A percentile compares a stretch with the other conserved stretches of the same genome.
phyloP scores from a whole-genome alignment of 2,329 filamentous ascomycete species.

The Colletotrichum brevisporum region DNA sequence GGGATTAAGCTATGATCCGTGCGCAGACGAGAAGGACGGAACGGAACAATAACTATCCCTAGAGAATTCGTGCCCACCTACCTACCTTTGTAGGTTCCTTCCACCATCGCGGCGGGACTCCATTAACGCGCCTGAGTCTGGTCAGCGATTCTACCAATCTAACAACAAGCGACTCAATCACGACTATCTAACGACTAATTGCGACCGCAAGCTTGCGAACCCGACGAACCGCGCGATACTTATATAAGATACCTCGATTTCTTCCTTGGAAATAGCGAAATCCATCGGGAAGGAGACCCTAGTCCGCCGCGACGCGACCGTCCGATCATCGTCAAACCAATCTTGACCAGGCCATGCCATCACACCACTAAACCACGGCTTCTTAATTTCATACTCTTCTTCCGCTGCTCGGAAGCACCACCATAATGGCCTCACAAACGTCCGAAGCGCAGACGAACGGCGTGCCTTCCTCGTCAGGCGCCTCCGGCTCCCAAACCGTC shows the following conservation, averaged over 20 bases:
- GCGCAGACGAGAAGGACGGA: slow-evolving; percentile 30
- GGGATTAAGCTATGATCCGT: slow-evolving; percentile 54
- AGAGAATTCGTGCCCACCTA: not conserved
- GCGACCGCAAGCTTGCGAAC: not conserved
- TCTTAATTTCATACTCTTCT: not conserved
- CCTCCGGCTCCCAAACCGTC: slow-evolving; percentile 53
- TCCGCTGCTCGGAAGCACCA: not conserved
- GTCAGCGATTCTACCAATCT: slow-evolving; percentile 1
- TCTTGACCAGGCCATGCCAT: slow-evolving; percentile 5
- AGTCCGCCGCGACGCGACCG: no score
- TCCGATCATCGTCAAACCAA: no score
- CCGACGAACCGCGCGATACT: not conserved
- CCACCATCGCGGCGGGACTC: not conserved
- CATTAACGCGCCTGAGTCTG: slow-evolving; percentile 28
- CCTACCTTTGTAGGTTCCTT: slow-evolving; percentile 1
- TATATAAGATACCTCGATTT: not conserved
- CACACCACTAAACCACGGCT: not conserved
- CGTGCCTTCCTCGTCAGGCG: slow-evolving; percentile 56
- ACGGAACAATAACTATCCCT: slow-evolving; percentile 44
- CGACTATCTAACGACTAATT: not conserved
- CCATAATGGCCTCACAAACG: slow-evolving; percentile 48
- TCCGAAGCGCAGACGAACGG: slow-evolving; percentile 68
- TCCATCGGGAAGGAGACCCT: no score
- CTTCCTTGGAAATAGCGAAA: no score
- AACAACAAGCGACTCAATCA: slow-evolving; percentile 21